Percentiles rank a stretch among this genome's conserved stretches.
Conservation (phyloP, 768 basidiomycete genomes). For the Panus rudis region DNA sequence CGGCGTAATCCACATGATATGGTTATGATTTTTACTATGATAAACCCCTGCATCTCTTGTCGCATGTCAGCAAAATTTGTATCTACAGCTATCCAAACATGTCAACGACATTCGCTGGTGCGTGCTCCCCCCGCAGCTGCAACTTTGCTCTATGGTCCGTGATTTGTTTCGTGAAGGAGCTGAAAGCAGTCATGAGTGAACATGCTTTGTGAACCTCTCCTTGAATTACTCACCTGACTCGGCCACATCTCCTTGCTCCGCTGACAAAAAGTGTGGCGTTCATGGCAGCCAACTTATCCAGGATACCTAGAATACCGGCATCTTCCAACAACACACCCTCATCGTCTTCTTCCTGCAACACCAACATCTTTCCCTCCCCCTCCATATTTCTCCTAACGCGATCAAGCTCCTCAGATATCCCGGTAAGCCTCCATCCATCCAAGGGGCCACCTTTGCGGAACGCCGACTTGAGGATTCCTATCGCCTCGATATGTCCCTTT, state of each 20-base stretch:
- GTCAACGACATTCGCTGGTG: conserved; percentile 36
- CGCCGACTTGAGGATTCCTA: conserved; percentile 34
- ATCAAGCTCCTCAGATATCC: conserved; percentile 31
- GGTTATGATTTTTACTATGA: conserved; percentile 16
- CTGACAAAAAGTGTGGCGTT: conserved; percentile 44
- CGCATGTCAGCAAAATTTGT: conserved; percentile 4
- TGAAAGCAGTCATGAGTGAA: conserved; percentile 20
- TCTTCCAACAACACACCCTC: conserved; percentile 34
- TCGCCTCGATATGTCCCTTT: conserved; percentile 37
- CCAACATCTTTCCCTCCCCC: conserved; percentile 1
- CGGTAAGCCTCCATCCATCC: conserved; percentile 35
- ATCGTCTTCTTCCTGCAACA: conserved; percentile 8
- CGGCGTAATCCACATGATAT: neutral
- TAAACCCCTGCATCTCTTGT: neutral
- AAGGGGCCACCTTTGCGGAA: conserved; percentile 38
- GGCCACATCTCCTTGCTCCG: conserved; percentile 39
- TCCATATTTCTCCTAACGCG: conserved; percentile 14
- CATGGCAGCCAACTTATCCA: conserved; percentile 51
- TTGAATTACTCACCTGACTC: conserved; percentile 33
- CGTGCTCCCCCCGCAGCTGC: conserved; percentile 15
- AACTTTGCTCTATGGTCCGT: conserved; percentile 32
- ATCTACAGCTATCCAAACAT: conserved; percentile 30
- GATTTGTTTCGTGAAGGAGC: conserved; percentile 50
- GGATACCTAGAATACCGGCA: conserved; percentile 43
- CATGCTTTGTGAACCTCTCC: neutral